Percentiles rank a stretch among this genome's conserved stretches.
These are phyloP conservation scores for Catunica adiposa DNA, from an alignment of 2,329 filamentous ascomycete species.

Conservation along the genomic window DNA sequence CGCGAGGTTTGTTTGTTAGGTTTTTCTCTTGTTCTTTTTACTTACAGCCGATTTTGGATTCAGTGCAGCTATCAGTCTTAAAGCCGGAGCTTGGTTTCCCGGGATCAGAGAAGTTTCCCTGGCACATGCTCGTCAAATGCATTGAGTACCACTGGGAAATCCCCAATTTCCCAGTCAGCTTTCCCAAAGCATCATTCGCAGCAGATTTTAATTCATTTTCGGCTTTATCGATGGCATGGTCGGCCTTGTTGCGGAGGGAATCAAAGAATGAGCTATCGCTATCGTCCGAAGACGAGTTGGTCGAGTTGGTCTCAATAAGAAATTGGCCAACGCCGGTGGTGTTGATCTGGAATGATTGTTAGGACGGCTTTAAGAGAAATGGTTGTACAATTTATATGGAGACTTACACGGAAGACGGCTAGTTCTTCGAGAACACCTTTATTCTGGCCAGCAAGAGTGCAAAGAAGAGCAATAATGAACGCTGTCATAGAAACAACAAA, in stretches of 20 bases:
- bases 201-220: slow-evolving; percentile 17
- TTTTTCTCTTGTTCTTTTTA: too few relatives aligned
- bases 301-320: slow-evolving; percentile 15
- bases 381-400: not conserved
- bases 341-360: slow-evolving; percentile 11
- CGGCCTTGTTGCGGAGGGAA: slow-evolving; percentile 16
- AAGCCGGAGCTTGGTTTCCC: slow-evolving; percentile 21
- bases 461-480: slow-evolving; percentile 25
- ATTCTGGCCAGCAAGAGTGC: slow-evolving; percentile 26
- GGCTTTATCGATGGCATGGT: slow-evolving; percentile 13
- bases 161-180: slow-evolving; percentile 28
- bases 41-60: slow-evolving; percentile 25
- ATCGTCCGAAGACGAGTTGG: slow-evolving; percentile 17
- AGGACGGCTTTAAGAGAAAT: slow-evolving; percentile 9
- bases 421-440: slow-evolving; percentile 29
- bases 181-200: slow-evolving; percentile 26
- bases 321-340: slow-evolving; percentile 9
- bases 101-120: slow-evolving; percentile 27
- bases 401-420: slow-evolving; percentile 24
- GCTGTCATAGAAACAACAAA: slow-evolving; percentile 24
- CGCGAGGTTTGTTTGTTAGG: too few relatives aligned
- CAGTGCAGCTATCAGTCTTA: slow-evolving; percentile 31
- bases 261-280: slow-evolving; percentile 19
- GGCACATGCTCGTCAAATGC: slow-evolving; percentile 31
- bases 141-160: slow-evolving; percentile 36